Evolutionary conservation across 441 rosid species (phyloP).

Genomic region (Biscutella laevigata): DNA sequence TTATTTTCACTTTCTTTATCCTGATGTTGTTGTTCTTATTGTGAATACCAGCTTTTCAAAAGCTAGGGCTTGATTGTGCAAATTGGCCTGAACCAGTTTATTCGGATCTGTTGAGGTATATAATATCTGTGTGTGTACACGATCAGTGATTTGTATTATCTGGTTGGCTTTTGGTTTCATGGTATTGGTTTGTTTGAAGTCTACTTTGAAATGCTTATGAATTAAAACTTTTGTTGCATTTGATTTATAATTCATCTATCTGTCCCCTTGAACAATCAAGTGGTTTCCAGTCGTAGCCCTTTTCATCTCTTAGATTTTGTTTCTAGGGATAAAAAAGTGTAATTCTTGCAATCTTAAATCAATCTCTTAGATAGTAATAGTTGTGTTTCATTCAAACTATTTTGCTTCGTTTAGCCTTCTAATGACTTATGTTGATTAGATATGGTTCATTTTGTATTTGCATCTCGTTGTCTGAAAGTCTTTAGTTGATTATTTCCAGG

Average conservation of each 20-base stretch:
- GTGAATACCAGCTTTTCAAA: slow-evolving; percentile 57
- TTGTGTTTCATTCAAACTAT: not conserved
- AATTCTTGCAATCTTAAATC: not conserved
- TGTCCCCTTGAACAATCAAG: not conserved
- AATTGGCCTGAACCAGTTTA: slow-evolving; percentile 88
- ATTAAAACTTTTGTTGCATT: not conserved
- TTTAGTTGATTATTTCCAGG: slow-evolving; percentile 32
- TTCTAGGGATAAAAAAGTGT: not conserved
- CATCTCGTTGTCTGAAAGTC: not conserved
- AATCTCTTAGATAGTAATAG: not conserved
- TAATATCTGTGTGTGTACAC: no score
- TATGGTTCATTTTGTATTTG: not conserved
- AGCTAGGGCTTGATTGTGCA: slow-evolving; percentile 93
- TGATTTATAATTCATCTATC: not conserved
- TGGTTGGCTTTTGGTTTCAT: not conserved
- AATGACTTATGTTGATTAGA: no score
- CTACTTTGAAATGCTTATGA: not conserved
- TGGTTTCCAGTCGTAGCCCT: not conserved
- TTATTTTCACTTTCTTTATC: not conserved
- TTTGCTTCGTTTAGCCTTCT: not conserved
- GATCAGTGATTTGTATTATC: slow-evolving; percentile 1
- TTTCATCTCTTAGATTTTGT: not conserved
- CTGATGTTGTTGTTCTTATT: slow-evolving; percentile 16
- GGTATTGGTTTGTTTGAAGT: no score
- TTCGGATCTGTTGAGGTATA: slow-evolving; percentile 59